Evolutionary conservation across 2,329 filamentous ascomycete species (phyloP).

Genomic region (Aspergillus proliferans): DNA sequence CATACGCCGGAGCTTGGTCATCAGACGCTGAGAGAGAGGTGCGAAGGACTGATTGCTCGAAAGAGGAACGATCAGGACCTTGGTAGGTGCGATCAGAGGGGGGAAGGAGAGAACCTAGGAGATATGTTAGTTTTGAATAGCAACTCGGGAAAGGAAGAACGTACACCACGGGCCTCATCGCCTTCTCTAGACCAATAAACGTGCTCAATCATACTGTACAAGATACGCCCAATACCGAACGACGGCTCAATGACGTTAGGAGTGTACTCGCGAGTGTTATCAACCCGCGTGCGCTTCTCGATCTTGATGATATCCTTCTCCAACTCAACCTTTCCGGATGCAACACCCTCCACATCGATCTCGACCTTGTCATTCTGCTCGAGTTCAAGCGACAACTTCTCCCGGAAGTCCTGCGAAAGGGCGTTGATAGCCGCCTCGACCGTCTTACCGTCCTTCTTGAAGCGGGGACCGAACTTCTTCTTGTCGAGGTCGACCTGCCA

Average conservation of each 20-base stretch:
- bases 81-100: constrained; percentile 78
- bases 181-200: constrained; percentile 85
- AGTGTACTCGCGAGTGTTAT: constrained; percentile 83
- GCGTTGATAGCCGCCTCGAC: constrained; percentile 73
- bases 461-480: constrained; percentile 91
- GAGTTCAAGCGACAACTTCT: constrained; percentile 70
- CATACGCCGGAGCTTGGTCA: constrained; percentile 66
- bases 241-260: constrained; percentile 97
- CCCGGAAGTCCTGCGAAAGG: constrained; percentile 72
- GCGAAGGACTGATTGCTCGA: constrained; percentile 75
- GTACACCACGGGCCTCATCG: constrained; percentile 80
- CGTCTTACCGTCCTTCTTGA: constrained; percentile 88
- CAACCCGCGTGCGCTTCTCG: constrained; percentile 72
- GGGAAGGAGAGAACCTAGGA: constrained; percentile 65
- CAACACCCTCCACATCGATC: constrained; percentile 63
- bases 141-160: constrained; percentile 31
- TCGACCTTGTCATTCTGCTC: constrained; percentile 67
- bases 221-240: constrained; percentile 90
- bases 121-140: constrained; percentile 4
- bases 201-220: constrained; percentile 92
- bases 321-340: constrained; percentile 70
- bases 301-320: constrained; percentile 74
- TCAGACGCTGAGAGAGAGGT: constrained; percentile 67
- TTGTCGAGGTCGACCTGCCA: constrained; percentile 84
- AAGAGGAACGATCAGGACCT: constrained; percentile 86